Base-by-base conservation (phyloP, 257 asterid genomes). In the Scutellaria galericulata region DNA sequence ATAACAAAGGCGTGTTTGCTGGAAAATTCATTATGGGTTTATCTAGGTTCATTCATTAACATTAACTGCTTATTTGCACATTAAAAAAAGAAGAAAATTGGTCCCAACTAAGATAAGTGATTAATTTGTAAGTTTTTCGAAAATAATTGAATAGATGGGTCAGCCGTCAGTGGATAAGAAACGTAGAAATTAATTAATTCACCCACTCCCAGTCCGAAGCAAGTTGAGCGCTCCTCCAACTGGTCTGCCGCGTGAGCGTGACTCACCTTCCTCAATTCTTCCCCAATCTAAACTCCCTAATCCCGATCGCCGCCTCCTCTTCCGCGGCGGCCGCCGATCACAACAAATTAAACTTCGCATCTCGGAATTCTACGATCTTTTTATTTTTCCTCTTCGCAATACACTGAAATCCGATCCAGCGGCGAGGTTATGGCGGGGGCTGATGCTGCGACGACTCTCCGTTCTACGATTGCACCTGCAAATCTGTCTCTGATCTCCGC, bases 401-500 rank as follows among this genome's bases (percentile, higher is more conserved):
- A n/a, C 57, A 37, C 40, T 9, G 68, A 48, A 20, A 7, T 72
- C 55, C 20, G 84, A 78, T 75, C 82, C 61, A 80, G 79, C 85
- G 54, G 79, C 80, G 87, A 82, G 79, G 95, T 71, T 68, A 81
- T 89, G 84, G 84, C 89, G 79, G 84, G 77, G 14, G 86, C 77
- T 35, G 97, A 88, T 83, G 89, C 97, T 20, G 85, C 89, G 78
- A 84, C 89, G n/a, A 82, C 83, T 79, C 85, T 89, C 69, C 92
- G 88, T 41, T 73, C 91, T 15, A 76, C 91, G 72, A 56, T 85
- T 66, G 77, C 79, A 9, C 96, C 95, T 64, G 77, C 93, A 5
- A 91, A 89, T 45, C 80, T 86, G 14, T 92, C 98, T 47, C 88
- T 94, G 35, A 59, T 89, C 68, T 81, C 93, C 22, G 97, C 99